Evolutionary conservation across 169 alveolate genomes (phyloP).

Genomic region (Plasmodium sp.): DNA sequence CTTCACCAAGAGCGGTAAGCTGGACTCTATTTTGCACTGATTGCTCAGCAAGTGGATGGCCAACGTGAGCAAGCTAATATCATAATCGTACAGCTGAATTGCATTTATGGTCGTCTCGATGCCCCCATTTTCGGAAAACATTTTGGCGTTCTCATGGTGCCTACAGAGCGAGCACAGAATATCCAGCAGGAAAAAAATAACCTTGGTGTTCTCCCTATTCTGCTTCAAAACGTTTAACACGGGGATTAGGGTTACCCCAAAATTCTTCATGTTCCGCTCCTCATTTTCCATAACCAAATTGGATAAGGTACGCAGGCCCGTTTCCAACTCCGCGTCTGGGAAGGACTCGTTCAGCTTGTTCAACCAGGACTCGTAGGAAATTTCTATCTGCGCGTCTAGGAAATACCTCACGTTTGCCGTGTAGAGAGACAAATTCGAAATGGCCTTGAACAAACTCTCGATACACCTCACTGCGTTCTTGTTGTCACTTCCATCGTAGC

Average conservation of each 20-base stretch:
- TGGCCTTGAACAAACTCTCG: conserved; percentile 90
- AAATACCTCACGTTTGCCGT: conserved; percentile 87
- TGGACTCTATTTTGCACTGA: conserved; percentile 85
- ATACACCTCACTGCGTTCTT: conserved; percentile 88
- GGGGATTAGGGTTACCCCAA: conserved; percentile 88
- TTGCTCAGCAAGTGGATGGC: conserved; percentile 90
- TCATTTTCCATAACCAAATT: conserved; percentile 92
- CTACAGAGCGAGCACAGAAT: conserved; percentile 90
- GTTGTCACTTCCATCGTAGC: conserved; percentile 85
- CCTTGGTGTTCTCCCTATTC: conserved; percentile 88
- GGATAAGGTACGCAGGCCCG: conserved; percentile 90
- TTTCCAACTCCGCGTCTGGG: conserved; percentile 84
- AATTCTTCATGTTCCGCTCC: conserved; percentile 87
- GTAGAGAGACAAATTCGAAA: conserved; percentile 89
- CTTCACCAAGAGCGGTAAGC: conserved; percentile 87
- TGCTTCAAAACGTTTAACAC: conserved; percentile 82
- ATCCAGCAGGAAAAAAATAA: conserved; percentile 86
- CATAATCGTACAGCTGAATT: conserved; percentile 89
- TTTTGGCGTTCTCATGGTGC: conserved; percentile 83
- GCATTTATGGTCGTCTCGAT: conserved; percentile 83
- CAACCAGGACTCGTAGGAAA: conserved; percentile 83
- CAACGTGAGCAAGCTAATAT: conserved; percentile 84
- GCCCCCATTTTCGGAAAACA: conserved; percentile 87
- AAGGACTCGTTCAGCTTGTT: conserved; percentile 81
- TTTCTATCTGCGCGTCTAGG: conserved; percentile 82